These are phyloP conservation scores for Dorcoceras hygrometricum DNA, from an alignment of 257 asterid species.

Conservation along the genomic window DNA sequence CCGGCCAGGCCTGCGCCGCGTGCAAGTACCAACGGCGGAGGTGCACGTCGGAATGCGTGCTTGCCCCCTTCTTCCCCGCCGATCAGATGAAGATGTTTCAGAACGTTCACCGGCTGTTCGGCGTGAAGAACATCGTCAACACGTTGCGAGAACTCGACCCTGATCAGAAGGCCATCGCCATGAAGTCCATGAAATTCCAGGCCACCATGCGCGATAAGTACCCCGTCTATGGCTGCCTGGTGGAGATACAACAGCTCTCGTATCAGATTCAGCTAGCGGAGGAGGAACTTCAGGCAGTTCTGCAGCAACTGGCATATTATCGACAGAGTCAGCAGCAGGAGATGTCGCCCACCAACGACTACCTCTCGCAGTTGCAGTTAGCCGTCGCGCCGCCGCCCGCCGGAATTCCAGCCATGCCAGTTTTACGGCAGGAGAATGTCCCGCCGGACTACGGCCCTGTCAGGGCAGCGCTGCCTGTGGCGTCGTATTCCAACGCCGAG, in stretches of 20 bases:
- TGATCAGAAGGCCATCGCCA: slow-evolving; percentile 52
- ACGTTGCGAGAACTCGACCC: slow-evolving; percentile 57
- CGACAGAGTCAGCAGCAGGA: slow-evolving; percentile 49
- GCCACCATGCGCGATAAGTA: slow-evolving; percentile 61
- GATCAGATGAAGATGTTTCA: slow-evolving; percentile 70
- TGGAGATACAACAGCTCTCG: slow-evolving; percentile 46
- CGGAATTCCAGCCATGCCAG: slow-evolving; percentile 26
- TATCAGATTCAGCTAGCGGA: slow-evolving; percentile 49
- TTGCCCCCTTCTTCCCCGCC: slow-evolving; percentile 86
- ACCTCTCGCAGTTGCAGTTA: slow-evolving; percentile 55
- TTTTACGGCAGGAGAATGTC: slow-evolving; percentile 34
- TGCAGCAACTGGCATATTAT: slow-evolving; percentile 55
- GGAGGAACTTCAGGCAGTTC: slow-evolving; percentile 65
- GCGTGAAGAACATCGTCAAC: slow-evolving; percentile 71
- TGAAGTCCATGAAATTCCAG: slow-evolving; percentile 70
- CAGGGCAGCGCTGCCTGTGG: slow-evolving; percentile 28
- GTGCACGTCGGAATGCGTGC: slow-evolving; percentile 71
- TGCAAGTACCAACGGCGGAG: slow-evolving; percentile 82
- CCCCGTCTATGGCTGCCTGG: slow-evolving; percentile 68
- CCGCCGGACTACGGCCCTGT: slow-evolving; percentile 30
- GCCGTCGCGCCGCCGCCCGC: slow-evolving; percentile 43
- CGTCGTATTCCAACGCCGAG: slow-evolving; percentile 25
- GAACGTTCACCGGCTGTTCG: slow-evolving; percentile 75
- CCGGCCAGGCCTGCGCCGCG: slow-evolving; percentile 91
- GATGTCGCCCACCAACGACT: slow-evolving; percentile 37